Base-by-base conservation (phyloP, 352 stramenopile species). In the Plasmopara muralis region DNA sequence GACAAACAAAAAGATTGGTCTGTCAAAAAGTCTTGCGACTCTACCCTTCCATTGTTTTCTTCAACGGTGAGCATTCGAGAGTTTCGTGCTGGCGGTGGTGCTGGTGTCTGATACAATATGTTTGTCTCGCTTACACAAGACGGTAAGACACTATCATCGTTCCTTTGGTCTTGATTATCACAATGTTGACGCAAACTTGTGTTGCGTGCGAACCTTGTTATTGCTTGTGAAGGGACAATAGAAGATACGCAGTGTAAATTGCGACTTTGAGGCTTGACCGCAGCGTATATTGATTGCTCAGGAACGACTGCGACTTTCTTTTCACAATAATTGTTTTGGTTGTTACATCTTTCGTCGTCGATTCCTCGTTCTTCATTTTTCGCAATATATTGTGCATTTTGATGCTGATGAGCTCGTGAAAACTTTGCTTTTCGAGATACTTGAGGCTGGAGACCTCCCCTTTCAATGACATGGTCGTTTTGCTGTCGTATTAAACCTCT, bases 401-500 rank as follows among this genome's bases (percentile, higher is more conserved):
- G 34, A 3, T 52, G 50, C 28, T 66, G 61, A 28, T 70, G 65
- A 20, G 56, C 59, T n/a, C 64, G 47, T 34, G 70, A 30, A 53
- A 73, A 62, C 31, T 53, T 61, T 6, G 55, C 49, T 38, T 75
- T 34, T n/a, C 64, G 62, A 15, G 57, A 43, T 15, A 70, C 38
- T 28, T 61, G 53, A 10, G 54, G 9, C 30, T 72, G 70, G 28
- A 55, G 60, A 5, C 20, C 35, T 28, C 62, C 57, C 42, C 74
- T 53, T 31, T 55, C 54, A 12, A 42, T 28, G 60, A 65, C 74
- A 29, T 70, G 61, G 12, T 66, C 64, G n/a, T 42, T 57, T 43
- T 74, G 72, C 20, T 65, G 44, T 28, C 40, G 60, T 13, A 57
- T 58, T 25, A 72, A 51, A 2, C 64, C 68, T 55, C 62, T 51